Conservation (phyloP, 306 rosid genomes). For the Myrica gale region DNA sequence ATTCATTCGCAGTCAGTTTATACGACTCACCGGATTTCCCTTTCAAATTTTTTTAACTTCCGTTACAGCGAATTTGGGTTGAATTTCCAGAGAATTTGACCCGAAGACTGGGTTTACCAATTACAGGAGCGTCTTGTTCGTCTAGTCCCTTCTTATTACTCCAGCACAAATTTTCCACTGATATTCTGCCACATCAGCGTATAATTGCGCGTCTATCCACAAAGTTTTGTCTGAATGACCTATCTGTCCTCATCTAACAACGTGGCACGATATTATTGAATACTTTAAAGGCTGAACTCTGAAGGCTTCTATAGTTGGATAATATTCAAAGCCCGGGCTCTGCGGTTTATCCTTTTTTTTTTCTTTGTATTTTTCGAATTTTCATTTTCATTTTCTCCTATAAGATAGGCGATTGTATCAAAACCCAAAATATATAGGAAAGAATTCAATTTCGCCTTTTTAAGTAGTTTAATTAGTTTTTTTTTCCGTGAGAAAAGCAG, state of each 20-base stretch:
- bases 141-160: constrained; percentile 3
- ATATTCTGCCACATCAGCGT: not conserved
- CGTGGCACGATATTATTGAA: constrained; percentile 44
- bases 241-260: constrained; percentile 21
- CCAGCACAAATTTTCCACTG: not conserved
- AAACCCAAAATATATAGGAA: constrained; percentile 5
- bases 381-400: not conserved
- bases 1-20: no score
- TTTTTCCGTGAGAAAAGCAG: constrained; percentile 12
- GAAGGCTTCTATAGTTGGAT: constrained; percentile 12
- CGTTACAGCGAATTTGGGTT: constrained; percentile 61
- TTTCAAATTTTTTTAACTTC: constrained; percentile 21
- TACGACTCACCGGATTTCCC: constrained; percentile 20
- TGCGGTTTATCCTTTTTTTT: constrained; percentile 47
- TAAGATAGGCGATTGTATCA: constrained; percentile 42
- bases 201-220: not conserved
- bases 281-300: constrained; percentile 7
- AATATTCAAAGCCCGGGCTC: constrained; percentile 29
- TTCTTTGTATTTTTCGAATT: no score
- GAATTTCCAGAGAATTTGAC: constrained; percentile 64
- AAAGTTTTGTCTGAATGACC: constrained; percentile 15
- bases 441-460: not conserved
- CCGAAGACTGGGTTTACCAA: constrained; percentile 22
- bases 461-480: not conserved
- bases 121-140: constrained; percentile 17